Percentiles rank a stretch among this genome's conserved stretches.
These are phyloP conservation scores for Prasinococcaceae sp. DNA, from an alignment of 139 green algal genomes.

Conservation along the genomic window DNA sequence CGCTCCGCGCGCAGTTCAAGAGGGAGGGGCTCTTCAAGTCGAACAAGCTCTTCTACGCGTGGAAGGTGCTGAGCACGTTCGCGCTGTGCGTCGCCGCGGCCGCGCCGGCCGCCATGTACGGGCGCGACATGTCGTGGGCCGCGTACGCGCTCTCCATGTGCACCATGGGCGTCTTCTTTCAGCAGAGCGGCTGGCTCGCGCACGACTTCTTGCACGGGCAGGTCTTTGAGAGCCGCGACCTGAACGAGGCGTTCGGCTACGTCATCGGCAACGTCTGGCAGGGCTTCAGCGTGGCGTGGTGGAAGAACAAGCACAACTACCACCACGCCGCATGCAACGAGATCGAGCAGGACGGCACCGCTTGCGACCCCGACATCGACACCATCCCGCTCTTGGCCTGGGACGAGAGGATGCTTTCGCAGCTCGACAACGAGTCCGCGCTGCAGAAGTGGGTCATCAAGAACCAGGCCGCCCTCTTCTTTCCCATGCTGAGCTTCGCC, in stretches of 20 bases:
- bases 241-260: constrained; percentile 37
- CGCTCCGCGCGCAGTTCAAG: constrained; percentile 29
- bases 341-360: constrained; percentile 23
- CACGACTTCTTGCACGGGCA: constrained; percentile 57
- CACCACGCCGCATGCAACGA: constrained; percentile 55
- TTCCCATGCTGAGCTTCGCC: constrained; percentile 47
- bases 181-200: constrained; percentile 57
- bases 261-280: constrained; percentile 32
- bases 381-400: constrained; percentile 57
- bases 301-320: constrained; percentile 61
- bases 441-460: constrained; percentile 23
- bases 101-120: constrained; percentile 8
- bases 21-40: constrained; percentile 32
- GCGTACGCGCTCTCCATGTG: constrained; percentile 22
- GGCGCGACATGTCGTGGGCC: background rate
- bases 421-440: constrained; percentile 12
- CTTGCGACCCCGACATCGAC: constrained; percentile 62
- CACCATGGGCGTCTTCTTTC: constrained; percentile 44
- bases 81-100: constrained; percentile 14
- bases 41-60: constrained; percentile 35
- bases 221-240: constrained; percentile 31
- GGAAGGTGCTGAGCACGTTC: constrained; percentile 30
- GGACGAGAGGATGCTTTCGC: constrained; percentile 33
- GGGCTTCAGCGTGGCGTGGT: constrained; percentile 50
- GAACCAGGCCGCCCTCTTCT: constrained; percentile 44